These are phyloP conservation scores for Mycena galericulata DNA, from an alignment of 768 basidiomycete genomes.

Conservation along the genomic window DNA sequence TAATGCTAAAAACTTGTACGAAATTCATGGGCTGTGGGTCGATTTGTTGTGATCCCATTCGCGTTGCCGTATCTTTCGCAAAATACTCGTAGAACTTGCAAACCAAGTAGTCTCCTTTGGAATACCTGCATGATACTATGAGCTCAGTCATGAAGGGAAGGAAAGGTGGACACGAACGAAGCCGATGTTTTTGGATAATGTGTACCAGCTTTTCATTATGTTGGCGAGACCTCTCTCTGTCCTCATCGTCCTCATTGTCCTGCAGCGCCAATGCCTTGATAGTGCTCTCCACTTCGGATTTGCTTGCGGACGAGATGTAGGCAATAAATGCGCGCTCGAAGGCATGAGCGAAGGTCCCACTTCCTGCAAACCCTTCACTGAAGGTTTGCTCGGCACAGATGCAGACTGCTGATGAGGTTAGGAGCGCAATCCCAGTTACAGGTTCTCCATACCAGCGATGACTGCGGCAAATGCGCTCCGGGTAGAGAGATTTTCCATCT, in stretches of 20 bases:
- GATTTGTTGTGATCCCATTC: not conserved
- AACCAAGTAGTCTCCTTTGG: slow-evolving; percentile 7
- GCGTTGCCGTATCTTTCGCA: not conserved
- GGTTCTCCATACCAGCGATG: slow-evolving; percentile 7
- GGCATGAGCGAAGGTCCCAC: not conserved
- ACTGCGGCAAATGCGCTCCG: not conserved
- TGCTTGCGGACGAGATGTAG: slow-evolving; percentile 1
- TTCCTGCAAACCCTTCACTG: not conserved
- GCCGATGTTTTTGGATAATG: not conserved
- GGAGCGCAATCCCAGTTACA: not conserved
- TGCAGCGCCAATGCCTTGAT: not conserved
- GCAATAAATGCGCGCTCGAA: slow-evolving; percentile 2
- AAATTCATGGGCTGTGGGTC: too few species aligned
- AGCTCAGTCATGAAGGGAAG: not conserved
- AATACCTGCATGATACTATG: slow-evolving; percentile 3
- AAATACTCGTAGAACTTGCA: not conserved
- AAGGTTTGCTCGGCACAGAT: slow-evolving; percentile 16
- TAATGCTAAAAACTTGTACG: too few species aligned
- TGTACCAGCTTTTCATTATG: not conserved
- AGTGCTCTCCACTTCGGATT: slow-evolving; percentile 6
- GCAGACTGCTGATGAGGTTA: slow-evolving; percentile 9
- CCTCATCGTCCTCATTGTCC: too few species aligned
- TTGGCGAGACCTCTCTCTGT: not conserved
- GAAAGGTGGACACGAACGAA: slow-evolving; percentile 8
- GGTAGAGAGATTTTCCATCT: slow-evolving; percentile 5